Evolutionary conservation across 306 rosid species (phyloP), one percentile per base, ranked within the genome.

Genomic region (Luffa aegyptiaca): DNA sequence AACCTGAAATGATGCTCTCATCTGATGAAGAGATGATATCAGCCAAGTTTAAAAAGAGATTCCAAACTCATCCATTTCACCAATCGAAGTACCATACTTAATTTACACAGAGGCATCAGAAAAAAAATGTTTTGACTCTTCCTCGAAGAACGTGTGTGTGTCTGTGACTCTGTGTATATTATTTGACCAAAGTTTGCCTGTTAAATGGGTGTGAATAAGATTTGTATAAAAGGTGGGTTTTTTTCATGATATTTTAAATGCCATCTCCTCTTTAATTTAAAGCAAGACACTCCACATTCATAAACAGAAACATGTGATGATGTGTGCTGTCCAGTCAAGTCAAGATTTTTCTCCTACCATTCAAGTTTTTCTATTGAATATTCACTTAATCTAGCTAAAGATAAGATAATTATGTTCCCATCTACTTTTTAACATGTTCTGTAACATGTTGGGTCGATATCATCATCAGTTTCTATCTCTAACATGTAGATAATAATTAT

Each of bases 31-130:
- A 78, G 64, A 75, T 53, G 79, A 75, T 52, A 52, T 75, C 79
- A 75, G 46, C 79, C 4, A 51, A 73, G 61, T 10, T 75, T 18
- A 52, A 75, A 93, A 90, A 87, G 92, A 86, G 93, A 89, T 90
- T 89, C 97, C 92, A 87, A 86, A 90, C 86, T 88, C 90, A 86
- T 82, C 81, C 87, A 84, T 80, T 80, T 65, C 81, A 56, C 76
- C 88, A 81, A 82, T 86, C 84, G 80, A 79, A 85, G 80, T 76
- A 58, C 56, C 65, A 79, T 48, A 36, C 18, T 21, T 57, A 57
- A 20, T 69, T 21, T 42, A 41, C 53, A 69, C 52, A 69, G 65
- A 26, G 52, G 36, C 36, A 69, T 69, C 75, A 69, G 75, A 42
- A 26, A 12, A 45, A 21, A 71, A 62, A 12, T 65, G 73, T 74